phyloP scores from a whole-genome alignment of 1,284 basidiomycete species.

The Ustilago bromivora region DNA sequence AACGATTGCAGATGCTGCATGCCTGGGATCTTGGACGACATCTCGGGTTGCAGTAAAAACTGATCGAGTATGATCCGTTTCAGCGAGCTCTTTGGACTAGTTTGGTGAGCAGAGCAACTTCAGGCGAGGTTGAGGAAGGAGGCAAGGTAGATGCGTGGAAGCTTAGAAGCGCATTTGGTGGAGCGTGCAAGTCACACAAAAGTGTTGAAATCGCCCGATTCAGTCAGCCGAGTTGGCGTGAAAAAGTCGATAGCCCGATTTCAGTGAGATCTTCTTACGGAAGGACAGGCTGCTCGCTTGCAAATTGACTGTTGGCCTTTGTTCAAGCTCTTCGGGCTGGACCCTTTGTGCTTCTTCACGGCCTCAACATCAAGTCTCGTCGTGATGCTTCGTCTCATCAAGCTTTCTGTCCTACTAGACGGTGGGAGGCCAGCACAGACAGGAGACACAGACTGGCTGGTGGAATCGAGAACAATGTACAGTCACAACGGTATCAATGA shows the following conservation, averaged over 20 bases:
- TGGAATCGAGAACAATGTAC: not conserved
- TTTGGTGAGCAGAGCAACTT: no score
- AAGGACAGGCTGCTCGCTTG: not conserved
- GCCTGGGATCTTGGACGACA: slow-evolving; percentile 58
- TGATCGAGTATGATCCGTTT: no score
- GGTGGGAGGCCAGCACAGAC: not conserved
- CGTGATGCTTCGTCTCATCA: not conserved
- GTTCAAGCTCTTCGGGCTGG: slow-evolving; percentile 4
- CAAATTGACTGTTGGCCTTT: not conserved
- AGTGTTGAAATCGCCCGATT: not conserved
- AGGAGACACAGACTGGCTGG: not conserved
- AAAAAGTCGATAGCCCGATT: no score
- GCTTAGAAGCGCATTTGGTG: not conserved
- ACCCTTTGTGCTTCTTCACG: not conserved
- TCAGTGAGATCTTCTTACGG: no score
- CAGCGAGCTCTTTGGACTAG: no score
- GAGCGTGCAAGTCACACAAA: not conserved
- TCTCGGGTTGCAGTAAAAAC: slow-evolving; percentile 8
- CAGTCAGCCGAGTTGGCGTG: not conserved
- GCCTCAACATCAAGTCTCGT: no score
- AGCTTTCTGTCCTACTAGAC: not conserved
- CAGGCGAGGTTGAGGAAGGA: not conserved
- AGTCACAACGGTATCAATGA: slow-evolving; percentile 21
- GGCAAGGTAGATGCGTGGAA: not conserved
- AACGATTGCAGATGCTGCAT: slow-evolving; percentile 59